Percentiles rank a stretch among this genome's conserved stretches.
Conservation (phyloP, 192 early-diverging fungal species). For the Mortierella claussenii region DNA sequence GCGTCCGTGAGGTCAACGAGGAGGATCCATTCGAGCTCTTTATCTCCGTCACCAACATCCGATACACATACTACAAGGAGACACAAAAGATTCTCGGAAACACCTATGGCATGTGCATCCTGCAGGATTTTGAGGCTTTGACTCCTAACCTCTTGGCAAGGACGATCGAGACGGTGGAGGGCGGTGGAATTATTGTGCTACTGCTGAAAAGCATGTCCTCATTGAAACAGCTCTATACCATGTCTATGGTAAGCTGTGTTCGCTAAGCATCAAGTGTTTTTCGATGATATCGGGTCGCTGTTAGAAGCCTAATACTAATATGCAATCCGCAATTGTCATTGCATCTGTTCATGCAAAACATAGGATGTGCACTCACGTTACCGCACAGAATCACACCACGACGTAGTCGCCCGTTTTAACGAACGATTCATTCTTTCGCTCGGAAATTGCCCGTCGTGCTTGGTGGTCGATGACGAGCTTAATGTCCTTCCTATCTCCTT, state of each 20-base stretch:
- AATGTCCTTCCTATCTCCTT: slow-evolving; percentile 95
- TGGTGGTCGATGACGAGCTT: slow-evolving; percentile 98
- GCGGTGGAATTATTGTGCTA: slow-evolving; percentile 94
- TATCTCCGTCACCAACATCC: slow-evolving; percentile 92
- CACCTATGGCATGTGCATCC: slow-evolving; percentile 98
- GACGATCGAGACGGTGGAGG: slow-evolving; percentile 98
- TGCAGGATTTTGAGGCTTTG: slow-evolving; percentile 98
- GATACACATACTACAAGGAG: slow-evolving; percentile 99
- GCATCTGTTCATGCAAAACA: no score
- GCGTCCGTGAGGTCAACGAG: slow-evolving; percentile 88
- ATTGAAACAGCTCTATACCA: slow-evolving; percentile 95
- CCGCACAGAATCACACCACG: slow-evolving; percentile 92
- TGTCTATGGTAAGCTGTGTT: slow-evolving; percentile 95
- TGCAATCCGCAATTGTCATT: no score
- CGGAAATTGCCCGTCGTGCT: slow-evolving; percentile 84
- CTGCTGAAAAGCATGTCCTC: slow-evolving; percentile 96
- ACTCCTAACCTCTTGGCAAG: slow-evolving; percentile 97
- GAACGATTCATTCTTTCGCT: slow-evolving; percentile 97
- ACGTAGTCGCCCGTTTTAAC: slow-evolving; percentile 96
- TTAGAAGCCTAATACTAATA: no score
- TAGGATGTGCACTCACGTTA: slow-evolving; percentile 96
- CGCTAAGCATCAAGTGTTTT: no score
- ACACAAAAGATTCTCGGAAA: slow-evolving; percentile 98
- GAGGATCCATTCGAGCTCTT: slow-evolving; percentile 99
- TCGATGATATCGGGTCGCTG: no score